phyloP scores from a whole-genome alignment of 805 yeast genomes.

The Teunomyces tritomae region DNA sequence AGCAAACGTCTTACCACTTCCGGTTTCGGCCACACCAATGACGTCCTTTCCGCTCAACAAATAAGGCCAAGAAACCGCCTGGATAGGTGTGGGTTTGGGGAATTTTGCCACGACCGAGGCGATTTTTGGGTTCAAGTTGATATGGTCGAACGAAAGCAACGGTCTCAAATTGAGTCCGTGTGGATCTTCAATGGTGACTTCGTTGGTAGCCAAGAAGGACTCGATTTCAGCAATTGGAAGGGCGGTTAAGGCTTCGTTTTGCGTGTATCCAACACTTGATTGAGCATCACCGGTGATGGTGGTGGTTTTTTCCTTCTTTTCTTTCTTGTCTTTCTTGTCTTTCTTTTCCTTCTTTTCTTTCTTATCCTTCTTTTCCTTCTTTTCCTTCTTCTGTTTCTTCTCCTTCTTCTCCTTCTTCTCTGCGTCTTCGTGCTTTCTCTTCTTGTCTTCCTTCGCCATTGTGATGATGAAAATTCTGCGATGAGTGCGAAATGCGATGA shows the following conservation, averaged over 20 bases:
- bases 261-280: constrained; percentile 26
- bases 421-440: constrained; percentile 24
- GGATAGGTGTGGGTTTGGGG: constrained; percentile 94
- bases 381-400: constrained; percentile 25
- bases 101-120: constrained; percentile 64
- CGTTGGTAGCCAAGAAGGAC: constrained; percentile 64
- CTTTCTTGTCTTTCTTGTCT: constrained; percentile 21
- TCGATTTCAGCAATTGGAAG: constrained; percentile 57
- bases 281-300: constrained; percentile 11
- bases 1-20: constrained; percentile 96
- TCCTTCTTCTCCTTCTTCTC: constrained; percentile 26
- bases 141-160: constrained; percentile 60
- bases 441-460: constrained; percentile 24
- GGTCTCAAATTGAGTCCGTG: constrained; percentile 57
- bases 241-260: constrained; percentile 37
- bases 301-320: constrained; percentile 6
- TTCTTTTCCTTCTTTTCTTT: constrained; percentile 32
- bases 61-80: constrained; percentile 93
- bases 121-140: constrained; percentile 53
- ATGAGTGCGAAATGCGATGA: background rate
- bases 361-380: constrained; percentile 39
- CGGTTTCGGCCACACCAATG: constrained; percentile 97
- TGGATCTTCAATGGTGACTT: constrained; percentile 78
- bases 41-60: constrained; percentile 77
- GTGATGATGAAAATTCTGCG: background rate